These are phyloP conservation scores for Thuidium tamariscinum DNA, from an alignment of 225 moss, liverwort and hornwort species.

Conservation along the genomic window DNA sequence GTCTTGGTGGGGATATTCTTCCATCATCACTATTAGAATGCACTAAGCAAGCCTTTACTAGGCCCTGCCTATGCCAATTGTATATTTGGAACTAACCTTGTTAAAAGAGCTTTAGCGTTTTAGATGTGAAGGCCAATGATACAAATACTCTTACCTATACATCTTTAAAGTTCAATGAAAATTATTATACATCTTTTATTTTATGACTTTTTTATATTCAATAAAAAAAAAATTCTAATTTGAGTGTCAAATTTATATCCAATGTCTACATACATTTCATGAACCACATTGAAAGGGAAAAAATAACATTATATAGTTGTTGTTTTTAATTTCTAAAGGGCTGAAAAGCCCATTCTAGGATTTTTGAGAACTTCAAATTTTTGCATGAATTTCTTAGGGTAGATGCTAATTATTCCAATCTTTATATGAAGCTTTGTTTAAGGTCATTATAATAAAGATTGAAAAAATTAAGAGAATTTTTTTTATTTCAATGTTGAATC, in stretches of 20 bases:
- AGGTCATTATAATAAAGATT: background rate
- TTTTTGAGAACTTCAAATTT: background rate
- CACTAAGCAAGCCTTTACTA: accelerated
- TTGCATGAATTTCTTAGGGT: accelerated
- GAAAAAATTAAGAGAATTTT: no score
- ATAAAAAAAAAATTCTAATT: no score
- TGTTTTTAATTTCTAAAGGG: accelerated
- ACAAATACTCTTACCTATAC: background rate
- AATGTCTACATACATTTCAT: background rate
- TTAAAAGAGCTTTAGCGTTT: no score
- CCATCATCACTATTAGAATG: background rate
- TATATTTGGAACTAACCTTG: accelerated
- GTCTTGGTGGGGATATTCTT: accelerated
- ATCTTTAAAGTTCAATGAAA: background rate
- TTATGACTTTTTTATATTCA: no score
- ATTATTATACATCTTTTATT: background rate
- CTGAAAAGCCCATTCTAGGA: no score
- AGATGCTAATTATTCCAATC: background rate
- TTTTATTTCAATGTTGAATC: accelerated
- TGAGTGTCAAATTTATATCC: background rate
- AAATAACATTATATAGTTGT: background rate
- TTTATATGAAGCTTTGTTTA: background rate
- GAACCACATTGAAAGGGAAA: background rate
- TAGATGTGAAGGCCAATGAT: background rate
- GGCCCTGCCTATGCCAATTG: accelerated